phyloP scores from a whole-genome alignment of 495 filamentous ascomycete species.

The Glonium stellatum region DNA sequence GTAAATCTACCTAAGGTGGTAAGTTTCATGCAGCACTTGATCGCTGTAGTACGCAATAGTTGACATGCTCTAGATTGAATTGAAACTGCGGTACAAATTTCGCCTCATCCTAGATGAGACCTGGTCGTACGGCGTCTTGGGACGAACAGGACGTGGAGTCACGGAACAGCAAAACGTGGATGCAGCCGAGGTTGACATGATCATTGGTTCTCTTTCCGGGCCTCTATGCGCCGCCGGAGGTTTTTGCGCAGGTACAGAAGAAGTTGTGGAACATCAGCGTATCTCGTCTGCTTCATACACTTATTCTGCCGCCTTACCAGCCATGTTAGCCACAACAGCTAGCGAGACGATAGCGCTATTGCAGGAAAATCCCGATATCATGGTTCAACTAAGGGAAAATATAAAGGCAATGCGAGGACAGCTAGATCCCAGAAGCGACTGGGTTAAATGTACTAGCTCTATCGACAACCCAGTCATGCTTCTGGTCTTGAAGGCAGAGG shows the following conservation, averaged over 20 bases:
- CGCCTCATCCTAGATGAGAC: constrained; percentile 95
- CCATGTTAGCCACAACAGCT: constrained; percentile 88
- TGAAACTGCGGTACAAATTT: constrained; percentile 94
- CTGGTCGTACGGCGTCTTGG: constrained; percentile 90
- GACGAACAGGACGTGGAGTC: constrained; percentile 79
- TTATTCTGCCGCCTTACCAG: constrained; percentile 88
- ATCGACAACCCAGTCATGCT: constrained; percentile 82
- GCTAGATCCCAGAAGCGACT: constrained; percentile 88
- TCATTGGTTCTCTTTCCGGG: constrained; percentile 85
- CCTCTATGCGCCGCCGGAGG: constrained; percentile 87
- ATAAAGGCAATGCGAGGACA: constrained; percentile 75
- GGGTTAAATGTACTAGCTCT: constrained; percentile 75
- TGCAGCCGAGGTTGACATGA: constrained; percentile 84
- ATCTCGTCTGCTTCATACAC: constrained; percentile 86
- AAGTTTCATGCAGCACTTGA: constrained; percentile 33
- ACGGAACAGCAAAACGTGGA: constrained; percentile 97
- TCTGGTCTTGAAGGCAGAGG: constrained; percentile 76
- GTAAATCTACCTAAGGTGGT: constrained; percentile 79
- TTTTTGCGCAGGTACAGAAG: constrained; percentile 83
- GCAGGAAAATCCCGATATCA: constrained; percentile 72
- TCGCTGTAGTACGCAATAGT: constrained; percentile 1
- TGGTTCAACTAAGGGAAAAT: constrained; percentile 70
- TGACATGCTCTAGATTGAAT: constrained; percentile 56
- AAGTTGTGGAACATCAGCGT: constrained; percentile 92
- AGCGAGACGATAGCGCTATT: constrained; percentile 79